phyloP scores from a whole-genome alignment of 2,329 filamentous ascomycete genomes.

The Aureobasidium sp. region DNA sequence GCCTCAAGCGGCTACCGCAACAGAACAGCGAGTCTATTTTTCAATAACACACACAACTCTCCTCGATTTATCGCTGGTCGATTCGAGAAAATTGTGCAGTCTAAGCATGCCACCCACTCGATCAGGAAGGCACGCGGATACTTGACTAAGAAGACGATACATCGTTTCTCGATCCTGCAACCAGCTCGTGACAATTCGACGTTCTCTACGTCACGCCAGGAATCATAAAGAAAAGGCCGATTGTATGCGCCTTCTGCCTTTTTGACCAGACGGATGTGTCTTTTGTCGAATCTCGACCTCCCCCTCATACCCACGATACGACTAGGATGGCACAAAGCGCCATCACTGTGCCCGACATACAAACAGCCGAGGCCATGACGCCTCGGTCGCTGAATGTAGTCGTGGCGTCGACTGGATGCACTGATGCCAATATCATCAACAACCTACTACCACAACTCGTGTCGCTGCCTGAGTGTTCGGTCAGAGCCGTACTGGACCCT shows the following conservation, averaged over 20 bases:
- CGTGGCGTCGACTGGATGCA: slow-evolving; percentile 31
- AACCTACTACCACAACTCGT: slow-evolving; percentile 28
- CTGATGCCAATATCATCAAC: slow-evolving; percentile 26
- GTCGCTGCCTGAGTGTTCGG: slow-evolving; percentile 28
- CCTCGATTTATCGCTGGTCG: not conserved
- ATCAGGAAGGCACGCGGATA: not conserved
- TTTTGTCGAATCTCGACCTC: not conserved
- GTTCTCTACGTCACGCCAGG: slow-evolving; percentile 8
- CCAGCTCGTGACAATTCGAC: slow-evolving; percentile 8
- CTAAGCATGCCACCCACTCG: not conserved
- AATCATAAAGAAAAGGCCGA: slow-evolving; percentile 13
- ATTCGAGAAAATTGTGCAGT: not conserved
- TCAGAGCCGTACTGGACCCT: slow-evolving; percentile 30
- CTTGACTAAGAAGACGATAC: slow-evolving; percentile 1
- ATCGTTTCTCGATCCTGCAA: not conserved
- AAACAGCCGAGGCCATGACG: not conserved
- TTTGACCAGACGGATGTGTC: not conserved
- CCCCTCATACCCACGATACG: not conserved
- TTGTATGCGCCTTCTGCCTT: slow-evolving; percentile 9
- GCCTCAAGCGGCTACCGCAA: slow-evolving; percentile 11
- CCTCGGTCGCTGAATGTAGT: slow-evolving; percentile 27
- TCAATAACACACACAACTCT: not conserved
- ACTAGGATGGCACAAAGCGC: slow-evolving; percentile 10
- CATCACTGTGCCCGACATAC: slow-evolving; percentile 15
- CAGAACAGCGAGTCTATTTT: not conserved